Evolutionary conservation across 306 rosid species (phyloP), one percentile per base, ranked within the genome.

Genomic region (Cucurbita pepo): DNA sequence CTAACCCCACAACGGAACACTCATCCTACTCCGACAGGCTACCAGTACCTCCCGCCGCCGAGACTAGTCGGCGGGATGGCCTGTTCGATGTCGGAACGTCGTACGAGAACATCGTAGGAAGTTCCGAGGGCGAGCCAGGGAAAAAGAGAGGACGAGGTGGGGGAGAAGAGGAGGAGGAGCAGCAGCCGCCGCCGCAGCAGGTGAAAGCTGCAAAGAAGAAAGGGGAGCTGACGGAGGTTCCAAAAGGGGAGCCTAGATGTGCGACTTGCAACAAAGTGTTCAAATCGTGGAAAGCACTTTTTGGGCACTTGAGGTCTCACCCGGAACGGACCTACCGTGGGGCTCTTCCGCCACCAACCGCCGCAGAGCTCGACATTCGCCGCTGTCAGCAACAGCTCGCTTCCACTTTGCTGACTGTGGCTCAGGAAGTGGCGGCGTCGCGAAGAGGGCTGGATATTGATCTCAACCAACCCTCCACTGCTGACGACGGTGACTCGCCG

Each of bases 261-360:
- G 64, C n/a, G 12, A 59, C 71, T 1, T 73, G 81, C 25, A 44
- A 56, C 7, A 47, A 58, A 34, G 54, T 54, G 43, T 80, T 75
- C 53, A 38, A 51, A 0, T 76, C 82, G 0, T 79, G 83, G 83
- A 82, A 76, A 64, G 82, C 83, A 2, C 50, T 82, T 4, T 82
- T 77, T 11, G 86, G 81, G 2, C 86, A 82, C 5, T 56, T 79
- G 75, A 56, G 81, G 12, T 73, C 71, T 9, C 83, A 82, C 65
- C 83, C 83, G 0, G 81, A 77, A 4, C 75, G 83, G 7, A 36
- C 48, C 18, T 76, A 75, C 71, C 55, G 79, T 4, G 83, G 83
- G 10, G 69, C 56, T 6, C 72, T 73, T 38, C 83, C 83, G 4
- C 83, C 86, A 1, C 82, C 82, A 0, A 63, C 59, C 12, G 51